Conservation (phyloP, 2,329 filamentous ascomycete genomes). For the Domatiomyces catenatus region DNA sequence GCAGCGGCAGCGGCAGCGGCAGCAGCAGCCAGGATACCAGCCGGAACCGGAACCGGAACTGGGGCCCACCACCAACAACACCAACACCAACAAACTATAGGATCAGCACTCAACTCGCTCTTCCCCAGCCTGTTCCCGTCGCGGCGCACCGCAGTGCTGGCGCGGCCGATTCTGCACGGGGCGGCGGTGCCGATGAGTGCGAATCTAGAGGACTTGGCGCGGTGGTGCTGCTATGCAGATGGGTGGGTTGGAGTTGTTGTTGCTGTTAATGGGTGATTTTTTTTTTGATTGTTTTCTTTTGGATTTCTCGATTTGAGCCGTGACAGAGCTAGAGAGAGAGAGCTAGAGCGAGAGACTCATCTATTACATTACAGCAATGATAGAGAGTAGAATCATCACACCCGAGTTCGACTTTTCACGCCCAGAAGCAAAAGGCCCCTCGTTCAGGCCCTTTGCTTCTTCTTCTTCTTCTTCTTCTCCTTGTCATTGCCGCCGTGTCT, state of each 20-base stretch:
- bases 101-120: constrained; percentile 57
- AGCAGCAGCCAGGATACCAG: neutral
- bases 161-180: constrained; percentile 73
- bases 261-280: constrained; percentile 21
- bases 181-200: constrained; percentile 66
- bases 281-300: neutral
- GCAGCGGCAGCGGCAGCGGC: constrained; percentile 7
- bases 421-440: neutral
- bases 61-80: constrained; percentile 12
- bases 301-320: constrained; percentile 1
- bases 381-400: neutral
- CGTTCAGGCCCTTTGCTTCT: neutral
- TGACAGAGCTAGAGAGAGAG: too few species aligned
- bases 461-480: neutral
- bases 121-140: constrained; percentile 78
- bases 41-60: too few species aligned
- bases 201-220: constrained; percentile 66
- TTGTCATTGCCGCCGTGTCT: neutral
- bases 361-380: neutral
- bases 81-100: constrained; percentile 52
- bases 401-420: too few species aligned
- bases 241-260: constrained; percentile 80
- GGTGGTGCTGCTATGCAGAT: constrained; percentile 73
- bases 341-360: too few species aligned
- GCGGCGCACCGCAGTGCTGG: constrained; percentile 66